Evolutionary conservation across 805 yeast genomes (phyloP), one percentile per base, ranked within the genome.

Genomic region (Teunomyces stri): DNA sequence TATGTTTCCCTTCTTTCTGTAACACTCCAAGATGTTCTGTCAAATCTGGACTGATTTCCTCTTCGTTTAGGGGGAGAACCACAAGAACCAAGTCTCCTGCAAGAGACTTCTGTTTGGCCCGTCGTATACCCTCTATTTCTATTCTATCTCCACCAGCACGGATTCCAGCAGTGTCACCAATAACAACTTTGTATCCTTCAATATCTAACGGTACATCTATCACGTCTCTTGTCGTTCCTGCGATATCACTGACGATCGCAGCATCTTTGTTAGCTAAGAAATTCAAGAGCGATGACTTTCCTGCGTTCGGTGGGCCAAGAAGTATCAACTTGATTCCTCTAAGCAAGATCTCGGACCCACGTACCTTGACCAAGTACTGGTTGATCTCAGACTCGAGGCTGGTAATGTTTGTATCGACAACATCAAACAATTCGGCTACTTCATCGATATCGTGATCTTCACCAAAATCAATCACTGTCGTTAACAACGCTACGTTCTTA

Each of bases 131-230:
- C 61, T 89, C 87, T 7, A 64, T 64, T 57, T 89, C 97, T 28
- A 89, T 84, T 5, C 60, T 58, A 53, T 86, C 94, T 0, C 68
- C 67, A 1, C 66, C 60, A 9, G 72, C 64, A 49, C 98, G 66
- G 4, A 94, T 79, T 0, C 99, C 99, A 0, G 99, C 99, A 0
- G 98, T 91, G 62, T 94, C 99, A 3, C 95, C 89, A 18, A 91
- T 65, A 2, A 89, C 74, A 0, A 89, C 85, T 61, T 91, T 92
- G 63, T 75, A 89, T 0, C 99, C 99, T 29, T 78, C 76, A 2
- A 94, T 79, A 59, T 91, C 91, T 25, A 94, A 60, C 0, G 89
- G 87, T 1, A 89, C 80, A 54, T 90, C 95, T 20, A 94, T 78
- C 0, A 88, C 70, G 59, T 94, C 99, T 57, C 99, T 75, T 0